phyloP scores from a whole-genome alignment of 257 asterid species.

The Jasminum sambac region DNA sequence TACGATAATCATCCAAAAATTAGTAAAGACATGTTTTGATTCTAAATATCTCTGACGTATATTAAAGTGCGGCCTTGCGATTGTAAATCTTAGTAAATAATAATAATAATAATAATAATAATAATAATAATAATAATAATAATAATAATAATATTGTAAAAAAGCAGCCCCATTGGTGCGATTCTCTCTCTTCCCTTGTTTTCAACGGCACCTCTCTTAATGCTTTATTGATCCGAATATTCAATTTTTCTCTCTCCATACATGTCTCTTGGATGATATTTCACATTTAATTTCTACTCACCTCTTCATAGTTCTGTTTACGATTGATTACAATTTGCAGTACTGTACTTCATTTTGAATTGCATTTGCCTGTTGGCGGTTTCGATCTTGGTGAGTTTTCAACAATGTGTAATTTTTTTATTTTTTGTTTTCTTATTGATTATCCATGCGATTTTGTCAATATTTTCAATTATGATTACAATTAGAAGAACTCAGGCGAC shows the following conservation, averaged over 20 bases:
- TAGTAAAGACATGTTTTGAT: too few relatives aligned
- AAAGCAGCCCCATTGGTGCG: constrained; percentile 25
- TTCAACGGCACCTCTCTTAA: constrained; percentile 42
- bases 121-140: too few relatives aligned
- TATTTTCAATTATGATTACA: background rate
- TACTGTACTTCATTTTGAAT: constrained; percentile 21
- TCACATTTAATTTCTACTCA: constrained; percentile 27
- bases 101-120: background rate
- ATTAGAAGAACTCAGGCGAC: background rate
- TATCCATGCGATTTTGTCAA: constrained; percentile 14
- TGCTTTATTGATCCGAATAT: constrained; percentile 44
- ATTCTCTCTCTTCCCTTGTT: constrained; percentile 41
- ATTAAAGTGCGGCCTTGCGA: too few relatives aligned
- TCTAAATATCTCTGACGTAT: too few relatives aligned
- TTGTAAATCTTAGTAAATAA: too few relatives aligned
- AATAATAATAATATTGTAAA: constrained; percentile 22
- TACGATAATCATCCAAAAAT: too few relatives aligned
- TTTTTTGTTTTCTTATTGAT: background rate
- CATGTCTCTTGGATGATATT: constrained; percentile 33
- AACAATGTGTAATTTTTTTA: background rate
- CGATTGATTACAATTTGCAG: constrained; percentile 1
- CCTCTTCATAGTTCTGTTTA: constrained; percentile 22
- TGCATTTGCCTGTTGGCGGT: constrained; percentile 3
- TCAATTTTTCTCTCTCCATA: constrained; percentile 35
- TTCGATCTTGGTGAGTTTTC: background rate